Percentiles rank a stretch among this genome's conserved stretches.
These are phyloP conservation scores for Cordyceps militaris DNA, from an alignment of 2,329 filamentous ascomycete species.

Conservation along the genomic window DNA sequence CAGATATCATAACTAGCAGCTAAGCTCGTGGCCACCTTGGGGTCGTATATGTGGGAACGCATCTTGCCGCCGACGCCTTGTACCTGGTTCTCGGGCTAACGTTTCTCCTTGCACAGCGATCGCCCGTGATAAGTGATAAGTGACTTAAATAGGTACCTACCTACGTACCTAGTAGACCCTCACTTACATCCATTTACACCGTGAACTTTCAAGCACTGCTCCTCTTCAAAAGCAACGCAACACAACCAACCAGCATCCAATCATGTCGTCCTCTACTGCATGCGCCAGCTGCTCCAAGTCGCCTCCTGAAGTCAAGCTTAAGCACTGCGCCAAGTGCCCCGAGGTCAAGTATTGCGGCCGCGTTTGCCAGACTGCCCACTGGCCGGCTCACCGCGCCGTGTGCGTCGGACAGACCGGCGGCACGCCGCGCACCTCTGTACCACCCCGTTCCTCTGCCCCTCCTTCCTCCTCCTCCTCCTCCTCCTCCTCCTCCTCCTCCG, in stretches of 20 bases:
- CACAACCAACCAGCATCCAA: background rate
- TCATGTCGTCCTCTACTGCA: background rate
- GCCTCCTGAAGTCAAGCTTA: slow-evolving; percentile 24
- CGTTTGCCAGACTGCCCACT: slow-evolving; percentile 44
- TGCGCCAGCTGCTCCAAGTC: slow-evolving; percentile 26
- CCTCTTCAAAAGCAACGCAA: background rate
- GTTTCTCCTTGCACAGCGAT: background rate
- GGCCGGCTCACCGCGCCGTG: slow-evolving; percentile 40
- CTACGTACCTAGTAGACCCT: too few species aligned
- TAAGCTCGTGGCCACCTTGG: slow-evolving; percentile 9
- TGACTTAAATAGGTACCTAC: too few species aligned
- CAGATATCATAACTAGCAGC: slow-evolving; percentile 11
- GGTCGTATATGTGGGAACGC: background rate
- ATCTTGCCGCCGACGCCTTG: background rate
- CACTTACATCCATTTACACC: too few species aligned
- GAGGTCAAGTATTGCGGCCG: slow-evolving; percentile 41
- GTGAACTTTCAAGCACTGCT: background rate
- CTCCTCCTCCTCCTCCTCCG: background rate
- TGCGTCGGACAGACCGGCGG: slow-evolving; percentile 27
- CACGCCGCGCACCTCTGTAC: too few species aligned
- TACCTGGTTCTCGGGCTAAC: background rate
- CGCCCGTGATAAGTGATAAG: background rate
- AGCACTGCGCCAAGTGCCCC: slow-evolving; percentile 42
- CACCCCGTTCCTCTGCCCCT: background rate
- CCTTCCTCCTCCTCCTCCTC: background rate